Evolutionary conservation across 2,329 filamentous ascomycete species (phyloP), one percentile per base, ranked within the genome.

Genomic region (Pseudogymnoascus sp.): DNA sequence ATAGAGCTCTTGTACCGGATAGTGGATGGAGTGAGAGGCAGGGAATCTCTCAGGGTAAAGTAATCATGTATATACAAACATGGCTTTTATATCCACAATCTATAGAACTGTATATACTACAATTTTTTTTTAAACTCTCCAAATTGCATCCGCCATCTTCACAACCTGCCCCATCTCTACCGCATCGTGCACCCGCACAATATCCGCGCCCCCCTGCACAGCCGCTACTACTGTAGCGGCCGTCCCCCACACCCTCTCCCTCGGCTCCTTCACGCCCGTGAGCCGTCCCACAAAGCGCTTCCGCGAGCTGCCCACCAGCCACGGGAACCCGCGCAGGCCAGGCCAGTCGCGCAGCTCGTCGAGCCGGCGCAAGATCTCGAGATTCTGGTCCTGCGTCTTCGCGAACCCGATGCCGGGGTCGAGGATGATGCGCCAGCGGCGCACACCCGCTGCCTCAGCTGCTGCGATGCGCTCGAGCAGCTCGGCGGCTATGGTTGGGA

Each of bases 361-460:
- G 33, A 96, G 76, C 1, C 84, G 77, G 7, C 89, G 81, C 35
- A 99, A 78, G 2, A 99, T 78, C 69, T 91, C 86, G 2, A 97
- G 78, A 74, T 97, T 97, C 74, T 97, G 91, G 41, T 82, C 80
- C 62, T 82, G 80, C 0, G 85, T 87, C 78, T 99, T 99, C 63
- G 95, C 92, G 73, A 99, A 99, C 0, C 95, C 95, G 33, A 99
- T 84, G 0, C 95, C 95, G 0, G 95, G 95, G 73, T 99, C 95
- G 1, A 98, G 84, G 35, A 98, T 87, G 67, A 99, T 96, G 67
- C 93, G 89, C 95, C 95, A 99, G 59, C 93, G 87, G 3, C 90
- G 83, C 46, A 99, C 84, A 0, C 95, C 95, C 0, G 91, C 92
- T 12, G 79, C 82, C 74, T 96, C 82, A 22, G 95, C 95, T 1